Percentiles rank a stretch among this genome's conserved stretches.
Evolutionary conservation across 148 eudicot genomes (phyloP).

Genomic region (Spergularia marina): DNA sequence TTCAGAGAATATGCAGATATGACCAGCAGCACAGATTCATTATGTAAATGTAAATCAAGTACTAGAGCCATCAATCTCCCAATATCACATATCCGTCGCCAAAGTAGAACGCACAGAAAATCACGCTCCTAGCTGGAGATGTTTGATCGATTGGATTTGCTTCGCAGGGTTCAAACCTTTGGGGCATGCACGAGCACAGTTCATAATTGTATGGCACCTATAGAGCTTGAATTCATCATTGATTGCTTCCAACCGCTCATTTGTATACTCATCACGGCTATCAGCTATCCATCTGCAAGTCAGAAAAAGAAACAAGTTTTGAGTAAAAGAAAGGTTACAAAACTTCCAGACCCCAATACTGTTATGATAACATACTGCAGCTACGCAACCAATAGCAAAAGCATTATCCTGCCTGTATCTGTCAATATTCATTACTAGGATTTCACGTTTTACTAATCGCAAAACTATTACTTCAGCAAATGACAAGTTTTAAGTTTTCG

Average conservation of each 20-base stretch:
- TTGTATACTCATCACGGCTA: conserved; percentile 96
- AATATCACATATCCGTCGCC: not conserved
- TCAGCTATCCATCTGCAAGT: conserved; percentile 93
- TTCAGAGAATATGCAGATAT: not conserved
- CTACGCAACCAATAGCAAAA: too few relatives aligned
- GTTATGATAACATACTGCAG: too few relatives aligned
- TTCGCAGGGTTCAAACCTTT: conserved; percentile 94
- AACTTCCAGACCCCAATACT: not conserved
- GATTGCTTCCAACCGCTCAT: conserved; percentile 85
- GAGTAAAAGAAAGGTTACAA: not conserved
- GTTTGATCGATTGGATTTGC: conserved; percentile 85
- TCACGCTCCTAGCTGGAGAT: conserved; percentile 42
- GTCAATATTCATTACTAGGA: too few relatives aligned
- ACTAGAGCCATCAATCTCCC: conserved; percentile 1
- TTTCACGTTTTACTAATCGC: too few relatives aligned
- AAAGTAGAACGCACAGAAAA: not conserved
- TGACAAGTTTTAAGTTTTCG: too few relatives aligned
- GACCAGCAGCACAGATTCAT: not conserved
- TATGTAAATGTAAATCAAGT: not conserved
- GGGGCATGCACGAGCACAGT: conserved; percentile 94
- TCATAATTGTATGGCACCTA: conserved; percentile 93
- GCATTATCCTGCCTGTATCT: too few relatives aligned
- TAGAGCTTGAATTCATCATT: conserved; percentile 93
- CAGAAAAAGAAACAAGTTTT: not conserved
- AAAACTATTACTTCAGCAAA: too few relatives aligned